Conservation (phyloP, 306 rosid genomes). For the Albizia julibrissin region DNA sequence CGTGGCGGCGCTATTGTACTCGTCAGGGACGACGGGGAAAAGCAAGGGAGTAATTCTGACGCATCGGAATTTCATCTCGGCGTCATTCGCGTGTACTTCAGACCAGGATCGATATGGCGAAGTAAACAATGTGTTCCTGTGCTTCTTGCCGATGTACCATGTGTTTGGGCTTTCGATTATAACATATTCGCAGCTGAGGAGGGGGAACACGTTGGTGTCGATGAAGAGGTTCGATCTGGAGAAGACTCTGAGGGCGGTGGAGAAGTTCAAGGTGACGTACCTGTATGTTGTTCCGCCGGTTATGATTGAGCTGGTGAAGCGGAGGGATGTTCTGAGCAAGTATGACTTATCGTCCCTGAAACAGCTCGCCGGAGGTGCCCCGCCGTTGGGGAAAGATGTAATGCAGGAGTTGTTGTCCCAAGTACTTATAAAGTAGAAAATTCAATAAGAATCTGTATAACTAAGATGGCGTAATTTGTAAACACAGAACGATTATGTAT, state of each 20-base stretch:
- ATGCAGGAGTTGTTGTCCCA: conserved; percentile 46
- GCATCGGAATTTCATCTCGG: conserved; percentile 52
- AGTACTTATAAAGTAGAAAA: too few species aligned
- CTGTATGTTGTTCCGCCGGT: conserved; percentile 49
- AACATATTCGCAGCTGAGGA: conserved; percentile 41
- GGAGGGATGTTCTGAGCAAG: background rate
- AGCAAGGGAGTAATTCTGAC: conserved; percentile 56
- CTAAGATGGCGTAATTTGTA: too few species aligned
- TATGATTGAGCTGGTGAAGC: conserved; percentile 38
- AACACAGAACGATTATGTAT: too few species aligned
- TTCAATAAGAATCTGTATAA: too few species aligned
- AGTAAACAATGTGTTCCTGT: conserved; percentile 40
- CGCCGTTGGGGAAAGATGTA: conserved; percentile 48
- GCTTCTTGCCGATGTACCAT: conserved; percentile 54
- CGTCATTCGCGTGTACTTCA: conserved; percentile 31
- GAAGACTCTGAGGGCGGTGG: conserved; percentile 40
- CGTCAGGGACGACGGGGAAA: conserved; percentile 56
- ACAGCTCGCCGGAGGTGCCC: conserved; percentile 38
- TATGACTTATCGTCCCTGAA: conserved; percentile 48
- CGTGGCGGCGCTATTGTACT: conserved; percentile 33
- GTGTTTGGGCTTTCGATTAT: conserved; percentile 39
- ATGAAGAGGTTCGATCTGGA: conserved; percentile 42
- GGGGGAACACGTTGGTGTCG: conserved; percentile 47
- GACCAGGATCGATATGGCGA: conserved; percentile 45
- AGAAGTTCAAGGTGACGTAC: conserved; percentile 42